A percentile compares a stretch with the other conserved stretches of the same genome.
phyloP scores from a whole-genome alignment of 768 basidiomycete genomes.

The Lactarius hatsudake region DNA sequence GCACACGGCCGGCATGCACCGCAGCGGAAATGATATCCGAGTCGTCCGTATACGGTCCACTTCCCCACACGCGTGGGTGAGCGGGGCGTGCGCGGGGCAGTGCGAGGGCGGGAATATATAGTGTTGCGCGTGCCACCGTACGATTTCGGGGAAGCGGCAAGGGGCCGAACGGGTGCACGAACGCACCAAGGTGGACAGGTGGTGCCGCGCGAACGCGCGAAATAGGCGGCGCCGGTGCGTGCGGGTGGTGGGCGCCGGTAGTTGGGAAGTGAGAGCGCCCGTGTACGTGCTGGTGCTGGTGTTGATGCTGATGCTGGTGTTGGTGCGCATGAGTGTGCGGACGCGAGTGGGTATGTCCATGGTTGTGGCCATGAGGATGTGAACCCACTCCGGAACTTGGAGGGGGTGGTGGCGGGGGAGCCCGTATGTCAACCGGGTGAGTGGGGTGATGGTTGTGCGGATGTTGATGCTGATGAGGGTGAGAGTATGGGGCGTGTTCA shows the following conservation, averaged over 20 bases:
- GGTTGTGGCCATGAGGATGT: conserved; percentile 28
- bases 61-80: conserved; percentile 68
- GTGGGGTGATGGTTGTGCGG: conserved; percentile 15
- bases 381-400: conserved; percentile 17
- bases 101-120: conserved; percentile 58
- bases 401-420: conserved; percentile 9
- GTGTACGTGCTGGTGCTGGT: conserved; percentile 27
- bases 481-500: conserved; percentile 22
- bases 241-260: conserved; percentile 1
- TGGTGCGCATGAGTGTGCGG: conserved; percentile 30
- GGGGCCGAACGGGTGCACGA: conserved; percentile 54
- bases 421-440: conserved; percentile 10
- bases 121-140: conserved; percentile 39
- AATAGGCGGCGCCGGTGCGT: conserved; percentile 4
- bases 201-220: conserved; percentile 24
- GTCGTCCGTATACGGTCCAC: conserved; percentile 68
- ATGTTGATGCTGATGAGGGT: conserved; percentile 16
- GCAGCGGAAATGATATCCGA: conserved; percentile 69
- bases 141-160: conserved; percentile 46
- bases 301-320: conserved; percentile 27
- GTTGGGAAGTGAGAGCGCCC: conserved; percentile 17
- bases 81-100: conserved; percentile 54
- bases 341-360: conserved; percentile 26
- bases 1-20: conserved; percentile 57
- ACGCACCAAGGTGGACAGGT: conserved; percentile 49